A percentile compares a stretch with the other conserved stretches of the same genome.
These are phyloP conservation scores for Bacidia gigantensis DNA, from an alignment of 495 filamentous ascomycete genomes.

Conservation along the genomic window DNA sequence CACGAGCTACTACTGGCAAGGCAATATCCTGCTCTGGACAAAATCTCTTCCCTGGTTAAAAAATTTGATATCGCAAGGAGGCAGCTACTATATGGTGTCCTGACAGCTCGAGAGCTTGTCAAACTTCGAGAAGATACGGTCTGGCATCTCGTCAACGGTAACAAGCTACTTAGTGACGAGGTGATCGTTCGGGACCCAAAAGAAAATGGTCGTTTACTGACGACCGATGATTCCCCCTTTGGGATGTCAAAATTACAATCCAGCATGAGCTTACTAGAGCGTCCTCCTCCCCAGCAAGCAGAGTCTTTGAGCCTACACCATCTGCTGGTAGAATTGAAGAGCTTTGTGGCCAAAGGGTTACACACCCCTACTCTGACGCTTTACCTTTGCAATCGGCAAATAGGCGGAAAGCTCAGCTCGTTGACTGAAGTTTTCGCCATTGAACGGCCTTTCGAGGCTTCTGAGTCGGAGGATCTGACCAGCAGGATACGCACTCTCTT, in stretches of 20 bases:
- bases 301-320: conserved; percentile 72
- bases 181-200: conserved; percentile 85
- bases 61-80: conserved; percentile 69
- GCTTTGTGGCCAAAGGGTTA: conserved; percentile 56
- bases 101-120: conserved; percentile 71
- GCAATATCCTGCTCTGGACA: conserved; percentile 67
- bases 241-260: conserved; percentile 86
- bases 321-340: conserved; percentile 69
- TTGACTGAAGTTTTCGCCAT: conserved; percentile 74
- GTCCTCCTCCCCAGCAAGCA: conserved; percentile 46
- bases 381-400: conserved; percentile 59
- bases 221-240: conserved; percentile 82
- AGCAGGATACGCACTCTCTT: conserved; percentile 73
- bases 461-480: conserved; percentile 22
- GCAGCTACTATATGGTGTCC: conserved; percentile 83
- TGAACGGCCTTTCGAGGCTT: conserved; percentile 50
- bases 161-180: conserved; percentile 81
- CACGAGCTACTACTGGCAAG: conserved; percentile 80
- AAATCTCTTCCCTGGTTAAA: conserved; percentile 63
- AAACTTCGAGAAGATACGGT: conserved; percentile 69
- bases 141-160: conserved; percentile 87
- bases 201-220: conserved; percentile 71
- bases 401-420: conserved; percentile 44
- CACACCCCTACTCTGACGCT: conserved; percentile 63
- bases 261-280: conserved; percentile 86